Evolutionary conservation across 2,329 filamentous ascomycete species (phyloP), one percentile per base, ranked within the genome.

Genomic region (Chaetomiaceae sp.): DNA sequence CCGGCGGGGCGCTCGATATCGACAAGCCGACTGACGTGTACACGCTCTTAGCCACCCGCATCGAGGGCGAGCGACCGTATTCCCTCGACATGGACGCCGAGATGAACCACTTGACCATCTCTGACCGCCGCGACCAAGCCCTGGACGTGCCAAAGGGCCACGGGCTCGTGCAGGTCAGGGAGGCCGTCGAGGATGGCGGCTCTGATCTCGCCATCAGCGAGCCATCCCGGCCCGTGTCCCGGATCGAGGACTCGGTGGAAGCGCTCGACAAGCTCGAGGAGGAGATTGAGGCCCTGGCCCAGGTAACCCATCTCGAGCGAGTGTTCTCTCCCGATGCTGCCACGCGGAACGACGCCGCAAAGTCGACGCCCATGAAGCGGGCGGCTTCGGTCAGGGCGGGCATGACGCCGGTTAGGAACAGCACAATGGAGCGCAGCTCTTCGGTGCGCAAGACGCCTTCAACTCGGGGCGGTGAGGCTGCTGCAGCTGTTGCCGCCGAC

Each of bases 171-270:
- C 43, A n/a, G 8, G 30, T 12, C 30, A 33, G 12, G 30, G 30
- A 43, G n/a, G 33, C 49, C 17, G 52, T 54, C 34, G 50, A 53
- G 16, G 51, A 51, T 17, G 46, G 52, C 23, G 54, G 50, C 40
- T 25, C 21, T 10, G 38, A 41, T 17, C n/a, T 19, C 19, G 14
- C 12, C 50, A 44, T 35, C 30, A 33, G 44, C 12, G 55, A 60
- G n/a, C 52, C 43, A 4, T 44, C 54, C 5, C 40, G 53, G 10
- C 51, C 65, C 40, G 62, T 65, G 33, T 64, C 74, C 21, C 75
- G 79, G 16, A 84, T 85, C 44, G 82, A 85, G 61, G 81, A 84
- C 61, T 83, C 81, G 2, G 68, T 85, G 8, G 81, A 82, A 62
- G 80, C 79, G 55, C 69, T 85, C 17, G 82, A 85, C 60, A 70